These are phyloP conservation scores for Colletotrichum sidae DNA, from an alignment of 2,329 filamentous ascomycete species.

Conservation along the genomic window DNA sequence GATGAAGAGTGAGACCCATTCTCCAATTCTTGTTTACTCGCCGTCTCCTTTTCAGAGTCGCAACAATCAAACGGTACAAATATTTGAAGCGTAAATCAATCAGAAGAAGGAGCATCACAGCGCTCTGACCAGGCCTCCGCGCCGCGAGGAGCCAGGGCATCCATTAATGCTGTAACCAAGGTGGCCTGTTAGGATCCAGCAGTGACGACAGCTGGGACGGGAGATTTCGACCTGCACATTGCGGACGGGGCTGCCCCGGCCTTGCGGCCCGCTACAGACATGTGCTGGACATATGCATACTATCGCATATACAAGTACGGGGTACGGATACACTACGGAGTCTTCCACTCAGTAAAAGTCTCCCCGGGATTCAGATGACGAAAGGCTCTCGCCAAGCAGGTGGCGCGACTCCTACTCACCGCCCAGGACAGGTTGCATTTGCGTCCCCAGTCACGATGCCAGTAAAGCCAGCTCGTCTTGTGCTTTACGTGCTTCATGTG, in stretches of 20 bases:
- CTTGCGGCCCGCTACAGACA: slow-evolving; percentile 22
- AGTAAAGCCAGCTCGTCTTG: slow-evolving; percentile 10
- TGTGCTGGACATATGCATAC: slow-evolving; percentile 31
- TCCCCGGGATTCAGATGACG: slow-evolving; percentile 1
- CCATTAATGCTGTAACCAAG: not conserved
- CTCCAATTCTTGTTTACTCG: slow-evolving; percentile 11
- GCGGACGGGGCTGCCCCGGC: slow-evolving; percentile 17
- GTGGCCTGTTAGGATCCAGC: slow-evolving; percentile 7
- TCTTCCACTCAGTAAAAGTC: not conserved
- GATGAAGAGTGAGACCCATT: slow-evolving; percentile 29
- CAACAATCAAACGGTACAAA: slow-evolving; percentile 16
- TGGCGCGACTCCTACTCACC: slow-evolving; percentile 12
- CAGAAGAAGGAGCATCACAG: slow-evolving; percentile 11
- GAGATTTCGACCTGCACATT: slow-evolving; percentile 34
- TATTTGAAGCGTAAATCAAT: slow-evolving; percentile 5
- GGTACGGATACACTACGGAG: too few relatives aligned
- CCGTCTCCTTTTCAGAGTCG: slow-evolving; percentile 20
- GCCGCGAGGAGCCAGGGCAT: not conserved
- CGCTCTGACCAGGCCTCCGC: slow-evolving; percentile 19
- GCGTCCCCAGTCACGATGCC: slow-evolving; percentile 8
- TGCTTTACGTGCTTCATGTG: slow-evolving; percentile 4
- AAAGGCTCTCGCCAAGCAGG: slow-evolving; percentile 6
- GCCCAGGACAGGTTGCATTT: slow-evolving; percentile 16
- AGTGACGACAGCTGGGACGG: slow-evolving; percentile 20
- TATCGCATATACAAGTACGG: not conserved